Conservation (phyloP, 1,284 basidiomycete species). For the Meira miltonrushii region DNA sequence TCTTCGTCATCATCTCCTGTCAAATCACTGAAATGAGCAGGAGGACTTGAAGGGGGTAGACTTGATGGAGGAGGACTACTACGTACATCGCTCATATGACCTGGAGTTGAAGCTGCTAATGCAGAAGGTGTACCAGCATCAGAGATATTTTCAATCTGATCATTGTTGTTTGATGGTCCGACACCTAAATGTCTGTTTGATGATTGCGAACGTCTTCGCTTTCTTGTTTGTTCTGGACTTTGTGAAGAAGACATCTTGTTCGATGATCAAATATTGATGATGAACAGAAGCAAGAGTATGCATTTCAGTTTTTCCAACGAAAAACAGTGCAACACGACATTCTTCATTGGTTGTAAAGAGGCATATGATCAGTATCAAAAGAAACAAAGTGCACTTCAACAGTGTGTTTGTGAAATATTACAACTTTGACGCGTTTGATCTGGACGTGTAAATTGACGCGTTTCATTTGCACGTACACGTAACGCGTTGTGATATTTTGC, state of each 20-base stretch:
- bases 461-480: background rate
- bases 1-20: slow-evolving; percentile 36
- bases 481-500: background rate
- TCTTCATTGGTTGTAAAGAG: too few species aligned
- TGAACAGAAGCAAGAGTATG: too few species aligned
- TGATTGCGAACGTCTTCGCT: slow-evolving; percentile 33
- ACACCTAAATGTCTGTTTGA: slow-evolving; percentile 17
- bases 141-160: slow-evolving; percentile 24
- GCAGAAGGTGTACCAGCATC: slow-evolving; percentile 27
- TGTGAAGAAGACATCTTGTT: slow-evolving; percentile 1
- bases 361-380: too few species aligned
- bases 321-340: too few species aligned
- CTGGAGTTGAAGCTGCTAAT: slow-evolving; percentile 25
- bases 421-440: too few species aligned
- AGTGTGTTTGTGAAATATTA: too few species aligned
- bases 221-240: slow-evolving; percentile 21
- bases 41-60: slow-evolving; percentile 46
- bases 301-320: too few species aligned
- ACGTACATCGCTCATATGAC: slow-evolving; percentile 8
- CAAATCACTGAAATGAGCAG: slow-evolving; percentile 43
- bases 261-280: too few species aligned
- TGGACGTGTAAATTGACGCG: slow-evolving; percentile 4
- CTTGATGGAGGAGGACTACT: slow-evolving; percentile 34
- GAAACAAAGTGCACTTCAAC: too few species aligned
- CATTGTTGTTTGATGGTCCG: slow-evolving; percentile 28